These are phyloP conservation scores for Pseudozyma sp. DNA, from an alignment of 1,284 basidiomycete species.

Conservation along the genomic window DNA sequence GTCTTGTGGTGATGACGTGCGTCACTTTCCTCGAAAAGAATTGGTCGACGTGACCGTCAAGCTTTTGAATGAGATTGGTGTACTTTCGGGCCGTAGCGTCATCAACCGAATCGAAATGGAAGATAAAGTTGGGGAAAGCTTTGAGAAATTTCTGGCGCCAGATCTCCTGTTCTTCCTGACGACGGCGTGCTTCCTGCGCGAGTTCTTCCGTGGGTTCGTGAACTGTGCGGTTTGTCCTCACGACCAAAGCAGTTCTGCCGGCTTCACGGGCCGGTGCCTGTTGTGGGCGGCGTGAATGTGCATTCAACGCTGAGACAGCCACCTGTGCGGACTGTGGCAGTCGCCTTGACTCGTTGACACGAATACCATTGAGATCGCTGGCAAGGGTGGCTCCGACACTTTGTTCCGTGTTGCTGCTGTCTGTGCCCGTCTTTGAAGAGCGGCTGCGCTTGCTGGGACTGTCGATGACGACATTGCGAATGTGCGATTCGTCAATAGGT, in stretches of 20 bases:
- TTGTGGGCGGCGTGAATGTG: slow-evolving; percentile 19
- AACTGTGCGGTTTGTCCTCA: slow-evolving; percentile 59
- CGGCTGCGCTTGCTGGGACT: slow-evolving; percentile 56
- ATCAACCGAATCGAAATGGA: slow-evolving; percentile 66
- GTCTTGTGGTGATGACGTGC: slow-evolving; percentile 63
- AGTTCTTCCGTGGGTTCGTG: slow-evolving; percentile 56
- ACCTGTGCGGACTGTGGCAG: slow-evolving; percentile 16
- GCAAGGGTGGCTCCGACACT: slow-evolving; percentile 46
- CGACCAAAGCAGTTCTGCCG: slow-evolving; percentile 23
- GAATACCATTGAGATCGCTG: slow-evolving; percentile 43
- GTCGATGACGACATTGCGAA: slow-evolving; percentile 54
- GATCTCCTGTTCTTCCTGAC: slow-evolving; percentile 45
- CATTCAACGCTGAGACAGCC: not conserved
- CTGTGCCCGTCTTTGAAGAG: slow-evolving; percentile 53
- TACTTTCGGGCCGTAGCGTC: slow-evolving; percentile 36
- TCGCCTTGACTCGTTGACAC: slow-evolving; percentile 33
- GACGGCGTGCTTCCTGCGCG: slow-evolving; percentile 49
- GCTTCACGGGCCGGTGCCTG: slow-evolving; percentile 8
- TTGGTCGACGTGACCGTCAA: slow-evolving; percentile 63
- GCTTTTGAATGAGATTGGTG: slow-evolving; percentile 47
- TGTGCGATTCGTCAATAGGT: slow-evolving; percentile 62
- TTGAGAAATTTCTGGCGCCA: slow-evolving; percentile 57
- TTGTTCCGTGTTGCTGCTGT: slow-evolving; percentile 43
- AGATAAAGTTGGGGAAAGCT: slow-evolving; percentile 64
- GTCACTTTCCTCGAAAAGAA: slow-evolving; percentile 67